A percentile compares a stretch with the other conserved stretches of the same genome.
phyloP scores from a whole-genome alignment of 2,329 filamentous ascomycete genomes.

The Ceratocystis albifundus region DNA sequence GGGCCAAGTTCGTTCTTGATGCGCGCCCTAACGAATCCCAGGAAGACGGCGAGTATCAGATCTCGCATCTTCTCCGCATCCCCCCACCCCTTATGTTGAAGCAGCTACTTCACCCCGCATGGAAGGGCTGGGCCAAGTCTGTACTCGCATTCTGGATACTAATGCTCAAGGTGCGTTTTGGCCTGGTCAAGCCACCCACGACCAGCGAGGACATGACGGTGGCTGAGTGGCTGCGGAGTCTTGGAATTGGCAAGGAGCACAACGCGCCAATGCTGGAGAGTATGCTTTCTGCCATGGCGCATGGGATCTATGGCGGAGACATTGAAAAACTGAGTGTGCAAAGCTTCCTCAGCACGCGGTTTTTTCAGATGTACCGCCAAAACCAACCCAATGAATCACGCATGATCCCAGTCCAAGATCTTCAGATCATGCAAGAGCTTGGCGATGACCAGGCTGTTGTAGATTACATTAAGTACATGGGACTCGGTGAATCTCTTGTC shows the following conservation, averaged over 20 bases:
- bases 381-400: constrained; percentile 21
- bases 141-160: constrained; percentile 22
- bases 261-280: constrained; percentile 49
- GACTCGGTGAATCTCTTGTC: constrained; percentile 19
- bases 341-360: constrained; percentile 40
- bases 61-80: constrained; percentile 45
- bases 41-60: not conserved
- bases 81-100: constrained; percentile 27
- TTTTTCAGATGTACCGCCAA: constrained; percentile 29
- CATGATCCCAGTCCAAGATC: constrained; percentile 29
- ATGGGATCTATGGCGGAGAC: constrained; percentile 90
- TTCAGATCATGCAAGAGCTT: constrained; percentile 28
- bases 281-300: constrained; percentile 60
- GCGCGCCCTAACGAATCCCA: not conserved
- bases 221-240: constrained; percentile 30
- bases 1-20: constrained; percentile 22
- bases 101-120: constrained; percentile 20
- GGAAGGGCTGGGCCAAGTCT: constrained; percentile 21
- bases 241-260: constrained; percentile 22
- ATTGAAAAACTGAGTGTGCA: constrained; percentile 67
- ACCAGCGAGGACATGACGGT: constrained; percentile 31
- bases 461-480: constrained; percentile 23
- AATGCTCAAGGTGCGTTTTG: constrained; percentile 19
- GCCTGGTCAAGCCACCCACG: constrained; percentile 27
- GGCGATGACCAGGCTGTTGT: constrained; percentile 27